phyloP scores from a whole-genome alignment of 78 protist genomes.

The Dictyostelium firmibasis region DNA sequence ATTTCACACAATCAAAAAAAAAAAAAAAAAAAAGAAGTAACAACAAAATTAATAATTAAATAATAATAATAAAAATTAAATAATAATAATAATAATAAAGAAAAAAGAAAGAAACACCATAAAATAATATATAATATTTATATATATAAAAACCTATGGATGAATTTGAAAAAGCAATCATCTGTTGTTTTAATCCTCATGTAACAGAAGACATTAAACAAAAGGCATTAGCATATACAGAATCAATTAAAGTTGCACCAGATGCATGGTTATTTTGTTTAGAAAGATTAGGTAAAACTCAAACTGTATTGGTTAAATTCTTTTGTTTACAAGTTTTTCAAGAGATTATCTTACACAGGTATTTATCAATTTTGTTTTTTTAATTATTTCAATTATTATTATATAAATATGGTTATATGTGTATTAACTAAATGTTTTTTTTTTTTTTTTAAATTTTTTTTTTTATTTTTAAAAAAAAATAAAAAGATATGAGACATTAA shows the following conservation, averaged over 20 bases:
- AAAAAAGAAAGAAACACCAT: not conserved
- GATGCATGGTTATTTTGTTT: slow-evolving; percentile 79
- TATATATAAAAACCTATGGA: slow-evolving; percentile 20
- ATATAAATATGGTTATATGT: no score
- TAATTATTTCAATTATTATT: no score
- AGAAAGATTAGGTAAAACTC: slow-evolving; percentile 42
- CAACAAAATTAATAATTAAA: no score
- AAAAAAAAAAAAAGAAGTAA: not conserved
- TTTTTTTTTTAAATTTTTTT: not conserved
- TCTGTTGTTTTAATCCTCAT: slow-evolving; percentile 54
- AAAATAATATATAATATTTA: no score
- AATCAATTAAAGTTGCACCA: slow-evolving; percentile 17
- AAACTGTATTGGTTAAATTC: slow-evolving; percentile 54
- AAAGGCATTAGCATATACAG: slow-evolving; percentile 56
- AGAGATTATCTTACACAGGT: slow-evolving; percentile 65
- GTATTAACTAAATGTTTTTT: not conserved
- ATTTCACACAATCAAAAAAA: not conserved
- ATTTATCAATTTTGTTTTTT: not conserved
- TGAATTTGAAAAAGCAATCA: slow-evolving; percentile 77
- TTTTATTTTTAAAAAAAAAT: not conserved
- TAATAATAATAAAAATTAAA: not conserved
- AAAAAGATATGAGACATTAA: slow-evolving; percentile 8
- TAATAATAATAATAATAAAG: not conserved
- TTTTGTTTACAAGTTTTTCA: slow-evolving; percentile 77
- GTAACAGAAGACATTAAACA: slow-evolving; percentile 54